Evolutionary conservation across 2,329 filamentous ascomycete genomes (phyloP).

Genomic region (Cryphonectria carpinicola): DNA sequence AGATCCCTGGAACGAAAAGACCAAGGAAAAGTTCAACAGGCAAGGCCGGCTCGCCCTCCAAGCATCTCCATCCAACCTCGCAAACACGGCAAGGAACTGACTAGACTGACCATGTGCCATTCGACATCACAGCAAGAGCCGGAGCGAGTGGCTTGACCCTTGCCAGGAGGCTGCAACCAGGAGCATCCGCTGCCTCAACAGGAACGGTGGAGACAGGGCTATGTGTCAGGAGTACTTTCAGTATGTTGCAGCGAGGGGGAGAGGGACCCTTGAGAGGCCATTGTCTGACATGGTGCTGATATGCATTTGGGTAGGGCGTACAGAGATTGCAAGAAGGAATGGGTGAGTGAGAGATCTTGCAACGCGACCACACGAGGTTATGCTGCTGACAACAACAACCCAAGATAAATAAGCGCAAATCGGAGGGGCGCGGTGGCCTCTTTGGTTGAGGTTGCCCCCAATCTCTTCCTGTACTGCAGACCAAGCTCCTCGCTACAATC

Average conservation of each 20-base stretch:
- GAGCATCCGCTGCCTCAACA: conserved; percentile 85
- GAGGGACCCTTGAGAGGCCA: background rate
- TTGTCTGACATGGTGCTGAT: background rate
- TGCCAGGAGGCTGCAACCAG: conserved; percentile 89
- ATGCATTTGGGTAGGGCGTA: conserved; percentile 67
- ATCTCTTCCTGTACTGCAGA: background rate
- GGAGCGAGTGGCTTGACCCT: conserved; percentile 91
- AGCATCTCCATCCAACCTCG: background rate
- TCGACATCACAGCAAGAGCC: conserved; percentile 67
- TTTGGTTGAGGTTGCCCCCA: conserved; percentile 23
- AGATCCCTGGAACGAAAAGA: conserved; percentile 61
- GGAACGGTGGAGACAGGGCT: conserved; percentile 83
- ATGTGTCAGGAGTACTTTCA: conserved; percentile 97
- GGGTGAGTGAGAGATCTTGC: conserved; percentile 61
- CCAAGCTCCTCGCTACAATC: background rate
- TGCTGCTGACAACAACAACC: background rate
- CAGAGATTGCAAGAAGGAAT: conserved; percentile 91
- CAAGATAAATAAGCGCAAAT: conserved; percentile 39
- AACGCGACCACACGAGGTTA: too few relatives aligned
- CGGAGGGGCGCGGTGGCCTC: conserved; percentile 30
- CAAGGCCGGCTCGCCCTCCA: conserved; percentile 41
- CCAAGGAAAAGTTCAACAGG: conserved; percentile 67
- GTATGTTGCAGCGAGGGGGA: conserved; percentile 54
- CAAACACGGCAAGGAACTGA: background rate
- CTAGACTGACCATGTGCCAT: conserved; percentile 26